Base-by-base conservation (phyloP, 2,329 filamentous ascomycete species). In the Cryphonectria japonica region DNA sequence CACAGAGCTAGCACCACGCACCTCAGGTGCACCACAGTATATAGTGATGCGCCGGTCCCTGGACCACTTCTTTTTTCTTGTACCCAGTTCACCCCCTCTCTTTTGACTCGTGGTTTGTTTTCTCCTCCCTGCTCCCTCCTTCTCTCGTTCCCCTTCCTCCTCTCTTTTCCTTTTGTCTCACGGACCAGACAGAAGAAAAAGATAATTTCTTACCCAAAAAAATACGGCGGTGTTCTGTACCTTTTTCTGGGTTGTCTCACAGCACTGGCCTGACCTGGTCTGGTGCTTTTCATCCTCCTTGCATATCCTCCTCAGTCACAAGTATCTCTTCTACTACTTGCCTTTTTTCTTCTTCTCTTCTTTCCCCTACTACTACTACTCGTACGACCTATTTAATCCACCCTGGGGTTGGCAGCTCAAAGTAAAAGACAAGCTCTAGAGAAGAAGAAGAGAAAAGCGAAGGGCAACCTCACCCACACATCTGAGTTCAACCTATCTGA, bases 21-120 rank as follows among this genome's bases (percentile, higher is more conserved):
- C 16, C 22, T 50, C 22, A 3, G 46, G n/a, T n/a, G 46, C 22
- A 50, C 46, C 46, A 57, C 32, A 50, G 54, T 59, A 59, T 59
- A 59, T 59, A 59, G 54, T 59, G 54, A 59, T 59, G 54, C 54
- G 54, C 26, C 54, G 29, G 54, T 59, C 54, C 54, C 29, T 32
- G 54, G 13, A 9, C 54, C 54, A 34, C 54, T 32, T 50, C 46
- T 50, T n/a, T 50, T 50, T 50, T 50, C 19, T 50, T 22, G 16
- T 50, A n/a, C 46, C 46, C 46, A 50, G 9, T n/a, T 9, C 46
- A 7, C 46, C 22, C 46, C 22, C 46, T 19, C 46, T 50, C 43
- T 50, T 50, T 50, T 50, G 46, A 50, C 46, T 50, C 46, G 46
- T 50, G 46, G 11, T 50, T 22, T 50, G 22, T n/a, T 50, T 50